Base-by-base conservation (phyloP, 2,329 filamentous ascomycete species). In the Capronia coronata region DNA sequence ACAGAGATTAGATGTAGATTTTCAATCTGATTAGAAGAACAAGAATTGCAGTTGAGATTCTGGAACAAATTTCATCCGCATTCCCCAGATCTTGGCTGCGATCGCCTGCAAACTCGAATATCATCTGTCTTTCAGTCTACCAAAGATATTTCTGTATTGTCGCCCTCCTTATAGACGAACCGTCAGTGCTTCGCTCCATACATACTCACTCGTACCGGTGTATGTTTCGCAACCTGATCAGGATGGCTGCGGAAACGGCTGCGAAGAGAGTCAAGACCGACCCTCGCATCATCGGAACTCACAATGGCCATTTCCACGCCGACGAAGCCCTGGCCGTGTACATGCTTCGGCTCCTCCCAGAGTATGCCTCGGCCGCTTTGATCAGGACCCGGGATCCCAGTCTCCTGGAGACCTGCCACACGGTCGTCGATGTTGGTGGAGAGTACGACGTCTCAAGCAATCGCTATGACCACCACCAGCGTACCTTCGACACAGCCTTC, bases 241-340 rank as follows among this genome's bases (percentile, higher is more conserved):
- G 64, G 65, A 86, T 86, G 82, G 75, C 83, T 62, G 79, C 66
- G 47, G 67, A 87, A 75, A 78, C 74, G 65, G 78, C 83, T 63
- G 72, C 84, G 56, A 97, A 97, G 73, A 84, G 87, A 68, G 72
- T 94, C 67, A 95, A 94, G 78, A 87, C 84, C 61, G 75, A 79
- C 55, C 71, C 73, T 55, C 72, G 84, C 57, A 71, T 82, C 61
- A 94, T 96, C 66, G 93, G 90, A 65, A 98, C 93, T 23, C 93
- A 98, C 79, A 96, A 85, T 72, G 93, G 93, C 61, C 89, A 96
- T 75, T 98, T 98, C 78, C 93, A 98, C 74, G 93, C 93, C 67
- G 93, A 98, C 70, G 93, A 98, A 74, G 91, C 93, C 54, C 82
- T 98, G 37, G 93, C 93, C 51, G 90, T 98, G 58, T 89, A 94